Percentiles rank a stretch among this genome's conserved stretches.
phyloP scores from a whole-genome alignment of 495 filamentous ascomycete species.

The Aspergillus heteromorphus region DNA sequence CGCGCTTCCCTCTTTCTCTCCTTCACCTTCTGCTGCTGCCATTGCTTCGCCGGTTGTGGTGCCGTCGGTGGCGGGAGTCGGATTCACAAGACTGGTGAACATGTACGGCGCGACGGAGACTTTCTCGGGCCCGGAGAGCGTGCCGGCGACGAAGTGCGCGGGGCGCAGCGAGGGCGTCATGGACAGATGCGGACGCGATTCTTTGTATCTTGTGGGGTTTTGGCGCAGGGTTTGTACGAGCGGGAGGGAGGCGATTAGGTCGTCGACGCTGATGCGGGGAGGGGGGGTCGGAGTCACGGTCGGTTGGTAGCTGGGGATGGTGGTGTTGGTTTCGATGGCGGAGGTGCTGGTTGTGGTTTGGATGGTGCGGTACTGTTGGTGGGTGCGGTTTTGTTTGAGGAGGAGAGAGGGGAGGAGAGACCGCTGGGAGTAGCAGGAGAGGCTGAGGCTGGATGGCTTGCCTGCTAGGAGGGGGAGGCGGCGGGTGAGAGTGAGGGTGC shows the following conservation, averaged over 20 bases:
- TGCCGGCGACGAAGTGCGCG: constrained; percentile 35
- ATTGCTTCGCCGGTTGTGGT: too few relatives aligned
- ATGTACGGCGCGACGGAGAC: constrained; percentile 74
- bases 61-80: too few relatives aligned
- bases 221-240: constrained; percentile 59
- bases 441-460: too few relatives aligned
- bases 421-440: too few relatives aligned
- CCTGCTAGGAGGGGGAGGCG: too few relatives aligned
- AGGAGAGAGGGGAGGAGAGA: neutral
- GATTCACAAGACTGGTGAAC: constrained; percentile 27
- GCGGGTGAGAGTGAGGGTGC: neutral
- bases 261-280: constrained; percentile 33
- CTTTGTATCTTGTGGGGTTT: constrained; percentile 56
- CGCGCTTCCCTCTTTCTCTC: constrained; percentile 25
- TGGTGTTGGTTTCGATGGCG: constrained; percentile 2
- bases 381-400: neutral
- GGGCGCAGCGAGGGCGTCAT: constrained; percentile 27
- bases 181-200: constrained; percentile 60
- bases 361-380: constrained; percentile 6
- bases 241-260: constrained; percentile 66
- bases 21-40: neutral
- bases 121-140: constrained; percentile 61
- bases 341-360: constrained; percentile 11
- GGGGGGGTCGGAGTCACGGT: neutral
- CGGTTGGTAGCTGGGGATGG: neutral